Evolutionary conservation across 768 basidiomycete species (phyloP).

Genomic region (Pulveroboletus sp.): DNA sequence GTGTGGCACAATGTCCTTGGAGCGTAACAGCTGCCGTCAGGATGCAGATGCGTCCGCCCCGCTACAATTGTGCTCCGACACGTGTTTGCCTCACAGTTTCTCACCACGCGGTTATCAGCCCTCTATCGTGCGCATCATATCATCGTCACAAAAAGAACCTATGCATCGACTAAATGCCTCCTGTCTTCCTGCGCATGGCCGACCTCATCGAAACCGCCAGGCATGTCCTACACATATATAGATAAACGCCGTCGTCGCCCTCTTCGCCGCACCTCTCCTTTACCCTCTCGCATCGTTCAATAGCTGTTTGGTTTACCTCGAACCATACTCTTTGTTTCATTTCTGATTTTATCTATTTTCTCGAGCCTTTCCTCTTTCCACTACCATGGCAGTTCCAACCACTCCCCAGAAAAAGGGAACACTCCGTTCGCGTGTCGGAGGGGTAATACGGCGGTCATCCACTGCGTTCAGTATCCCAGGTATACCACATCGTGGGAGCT

Average conservation of each 20-base stretch:
- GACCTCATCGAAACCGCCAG: slow-evolving; percentile 35
- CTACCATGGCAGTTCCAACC: slow-evolving; percentile 26
- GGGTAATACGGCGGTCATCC: slow-evolving; percentile 57
- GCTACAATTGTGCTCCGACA: slow-evolving; percentile 14
- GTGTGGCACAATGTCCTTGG: slow-evolving; percentile 7
- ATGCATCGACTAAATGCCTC: slow-evolving; percentile 15
- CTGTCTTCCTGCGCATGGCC: slow-evolving; percentile 27
- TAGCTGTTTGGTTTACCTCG: slow-evolving; percentile 8
- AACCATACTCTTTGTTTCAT: slow-evolving; percentile 1
- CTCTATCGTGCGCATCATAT: slow-evolving; percentile 30
- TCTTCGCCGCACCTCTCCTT: slow-evolving; percentile 18
- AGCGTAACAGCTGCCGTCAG: slow-evolving; percentile 2
- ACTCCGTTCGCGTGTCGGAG: slow-evolving; percentile 57
- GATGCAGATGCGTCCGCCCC: slow-evolving; percentile 12
- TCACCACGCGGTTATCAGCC: slow-evolving; percentile 34
- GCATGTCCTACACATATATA: slow-evolving; percentile 28
- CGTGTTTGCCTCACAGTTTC: slow-evolving; percentile 28
- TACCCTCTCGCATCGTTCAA: slow-evolving; percentile 15
- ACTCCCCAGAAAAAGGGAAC: slow-evolving; percentile 36
- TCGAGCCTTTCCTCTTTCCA: slow-evolving; percentile 9
- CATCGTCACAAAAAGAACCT: slow-evolving; percentile 17
- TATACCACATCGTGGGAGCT: slow-evolving; percentile 28
- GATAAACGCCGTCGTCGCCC: slow-evolving; percentile 20
- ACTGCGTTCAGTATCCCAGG: slow-evolving; percentile 43
- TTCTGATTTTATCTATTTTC: slow-evolving; percentile 9